Base-by-base conservation (phyloP, 257 asterid genomes). In the Scutellaria minor region DNA sequence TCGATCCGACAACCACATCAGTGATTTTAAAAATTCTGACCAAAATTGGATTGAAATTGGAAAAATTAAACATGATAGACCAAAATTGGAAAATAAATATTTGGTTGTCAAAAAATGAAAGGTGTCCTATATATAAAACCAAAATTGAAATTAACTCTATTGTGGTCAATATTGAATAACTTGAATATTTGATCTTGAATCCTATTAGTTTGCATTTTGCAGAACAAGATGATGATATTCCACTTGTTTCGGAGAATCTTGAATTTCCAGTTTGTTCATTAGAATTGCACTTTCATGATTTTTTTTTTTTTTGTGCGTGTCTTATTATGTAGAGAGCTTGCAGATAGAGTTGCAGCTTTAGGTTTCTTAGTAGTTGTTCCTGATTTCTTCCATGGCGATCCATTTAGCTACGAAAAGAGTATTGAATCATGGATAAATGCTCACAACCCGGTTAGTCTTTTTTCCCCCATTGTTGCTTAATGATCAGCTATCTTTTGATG, bases 321-420 rank as follows among this genome's bases (percentile, higher is more conserved):
- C 2, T 20, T 4, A 39, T 64, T 37, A 42, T 83, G 68, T 69
- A 90, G 96, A 87, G 89, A 80, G 78, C 79, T 90, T 42, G 94
- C 96, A 2, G 92, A 87, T 72, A 85, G 82, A 79, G 77, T 85
- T 71, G 90, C 92, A 75, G 85, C 83, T 50, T 68, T 78, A 24
- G 94, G 96, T 18, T 85, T 57, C 78, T 81, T 81, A 4, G 94
- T 84, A 7, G 85, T 85, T 71, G 94, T 80, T 84, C 97, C 97
- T 8, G 97, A 90, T 82, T 82, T 88, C 82, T 87, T 75, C 77
- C 70, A 81, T 40, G 96, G 97, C 10, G 94, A 87, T 81, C 92
- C 96, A 5, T 52, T 58, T 42, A 52, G 55, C 70, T 81, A 37
- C 1, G 83, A 82, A 15, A 80, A 80, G 64, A 72, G 79, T 50